Evolutionary conservation across 1,284 basidiomycete species (phyloP).

Genomic region (Puccinia triticina): DNA sequence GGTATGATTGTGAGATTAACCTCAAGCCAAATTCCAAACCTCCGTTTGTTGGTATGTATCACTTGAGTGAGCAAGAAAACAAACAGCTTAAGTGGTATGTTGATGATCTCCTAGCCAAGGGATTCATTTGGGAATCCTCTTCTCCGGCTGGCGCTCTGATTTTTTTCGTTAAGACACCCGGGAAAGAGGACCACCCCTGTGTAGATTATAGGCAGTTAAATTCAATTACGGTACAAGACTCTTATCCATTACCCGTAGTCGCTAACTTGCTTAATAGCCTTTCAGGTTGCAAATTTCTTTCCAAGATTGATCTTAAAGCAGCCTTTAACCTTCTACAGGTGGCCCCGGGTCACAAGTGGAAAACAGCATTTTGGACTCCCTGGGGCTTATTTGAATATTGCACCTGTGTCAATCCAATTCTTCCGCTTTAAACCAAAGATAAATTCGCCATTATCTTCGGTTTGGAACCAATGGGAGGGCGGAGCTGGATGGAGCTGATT

Average conservation of each 20-base stretch:
- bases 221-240: constrained; percentile 51
- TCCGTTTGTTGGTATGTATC: not conserved
- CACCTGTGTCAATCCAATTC: too few species aligned
- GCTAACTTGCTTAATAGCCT: not conserved
- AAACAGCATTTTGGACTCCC: not conserved
- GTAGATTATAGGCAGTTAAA: constrained; percentile 53
- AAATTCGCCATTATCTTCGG: too few species aligned
- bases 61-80: not conserved
- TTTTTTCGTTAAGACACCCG: constrained; percentile 52
- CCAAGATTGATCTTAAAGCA: constrained; percentile 58
- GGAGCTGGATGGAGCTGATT: too few species aligned
- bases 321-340: constrained; percentile 60
- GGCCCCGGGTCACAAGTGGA: not conserved
- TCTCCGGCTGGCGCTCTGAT: constrained; percentile 35
- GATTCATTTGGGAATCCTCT: constrained; percentile 29
- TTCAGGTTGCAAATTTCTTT: not conserved
- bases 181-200: constrained; percentile 52
- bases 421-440: too few species aligned
- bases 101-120: constrained; percentile 7
- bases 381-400: too few species aligned
- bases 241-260: constrained; percentile 30
- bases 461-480: too few species aligned
- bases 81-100: not conserved
- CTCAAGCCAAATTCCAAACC: not conserved
- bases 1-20: constrained; percentile 1